Evolutionary conservation across 352 stramenopile genomes (phyloP).

Genomic region (Pythium scleroteichum): DNA sequence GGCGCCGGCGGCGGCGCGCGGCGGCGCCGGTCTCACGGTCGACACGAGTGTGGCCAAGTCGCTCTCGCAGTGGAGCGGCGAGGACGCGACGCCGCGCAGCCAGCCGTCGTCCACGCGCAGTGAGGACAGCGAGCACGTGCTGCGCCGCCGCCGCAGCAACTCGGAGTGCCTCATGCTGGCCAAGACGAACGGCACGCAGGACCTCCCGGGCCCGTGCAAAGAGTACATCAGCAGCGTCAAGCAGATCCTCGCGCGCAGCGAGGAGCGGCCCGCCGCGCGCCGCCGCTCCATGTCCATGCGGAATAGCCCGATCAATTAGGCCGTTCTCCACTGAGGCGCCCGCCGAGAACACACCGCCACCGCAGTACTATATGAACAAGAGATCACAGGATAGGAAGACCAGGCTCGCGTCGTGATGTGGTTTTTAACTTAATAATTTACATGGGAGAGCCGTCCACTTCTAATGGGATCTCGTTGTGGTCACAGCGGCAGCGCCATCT

Average conservation of each 20-base stretch:
- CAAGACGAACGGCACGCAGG: slow-evolving; percentile 45
- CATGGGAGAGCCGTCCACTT: slow-evolving; percentile 7
- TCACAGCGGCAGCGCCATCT: slow-evolving; percentile 11
- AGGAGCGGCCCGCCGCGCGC: slow-evolving; percentile 35
- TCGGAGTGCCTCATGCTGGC: slow-evolving; percentile 80
- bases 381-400: neutral
- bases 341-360: neutral
- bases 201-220: slow-evolving; percentile 72
- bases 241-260: slow-evolving; percentile 74
- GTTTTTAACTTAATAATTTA: slow-evolving; percentile 32
- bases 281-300: slow-evolving; percentile 69
- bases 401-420: neutral
- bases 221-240: slow-evolving; percentile 88
- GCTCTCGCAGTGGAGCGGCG: slow-evolving; percentile 27
- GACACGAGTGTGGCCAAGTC: slow-evolving; percentile 48
- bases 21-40: slow-evolving; percentile 32
- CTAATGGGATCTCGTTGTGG: too few species aligned
- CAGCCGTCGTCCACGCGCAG: slow-evolving; percentile 34
- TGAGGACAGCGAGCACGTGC: slow-evolving; percentile 30
- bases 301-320: slow-evolving; percentile 42
- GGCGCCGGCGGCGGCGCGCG: neutral
- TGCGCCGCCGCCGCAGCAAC: slow-evolving; percentile 70
- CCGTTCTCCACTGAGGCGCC: slow-evolving; percentile 1
- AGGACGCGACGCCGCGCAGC: slow-evolving; percentile 21
- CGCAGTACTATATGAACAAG: slow-evolving; percentile 7